These are phyloP conservation scores for Lipomyces sp. DNA, from an alignment of 805 yeast genomes.

Conservation along the genomic window DNA sequence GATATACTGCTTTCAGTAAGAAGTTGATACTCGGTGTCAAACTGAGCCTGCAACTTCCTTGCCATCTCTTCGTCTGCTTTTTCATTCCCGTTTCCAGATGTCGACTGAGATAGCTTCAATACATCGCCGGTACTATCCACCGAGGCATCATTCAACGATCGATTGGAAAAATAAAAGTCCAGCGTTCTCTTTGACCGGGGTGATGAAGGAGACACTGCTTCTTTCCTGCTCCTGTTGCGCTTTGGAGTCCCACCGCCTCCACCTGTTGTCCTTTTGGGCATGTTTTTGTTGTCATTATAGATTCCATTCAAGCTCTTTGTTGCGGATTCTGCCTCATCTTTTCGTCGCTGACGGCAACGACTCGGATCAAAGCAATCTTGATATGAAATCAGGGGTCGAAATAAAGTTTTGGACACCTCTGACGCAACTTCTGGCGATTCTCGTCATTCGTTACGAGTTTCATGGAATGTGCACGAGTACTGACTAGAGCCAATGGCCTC, in stretches of 20 bases:
- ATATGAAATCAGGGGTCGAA: neutral
- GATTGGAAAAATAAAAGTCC: slow-evolving; percentile 20
- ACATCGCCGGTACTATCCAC: neutral
- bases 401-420: neutral
- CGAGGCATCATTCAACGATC: neutral
- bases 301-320: neutral
- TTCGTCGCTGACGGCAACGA: neutral
- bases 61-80: slow-evolving; percentile 34
- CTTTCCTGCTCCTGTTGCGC: neutral
- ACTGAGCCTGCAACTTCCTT: slow-evolving; percentile 32
- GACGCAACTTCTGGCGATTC: too few relatives aligned
- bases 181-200: slow-evolving; percentile 12
- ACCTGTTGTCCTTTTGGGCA: neutral
- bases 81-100: neutral
- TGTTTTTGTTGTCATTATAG: neutral
- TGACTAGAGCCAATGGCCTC: slow-evolving; percentile 16
- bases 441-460: too few relatives aligned
- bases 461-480: neutral
- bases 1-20: neutral
- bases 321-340: neutral
- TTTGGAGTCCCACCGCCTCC: slow-evolving; percentile 1
- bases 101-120: neutral
- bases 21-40: slow-evolving; percentile 17
- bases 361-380: too few relatives aligned
- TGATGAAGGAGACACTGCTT: neutral